Evolutionary conservation across 805 yeast species (phyloP), one percentile per base, ranked within the genome.

Genomic region (Maudiozyma saulgeensis): DNA sequence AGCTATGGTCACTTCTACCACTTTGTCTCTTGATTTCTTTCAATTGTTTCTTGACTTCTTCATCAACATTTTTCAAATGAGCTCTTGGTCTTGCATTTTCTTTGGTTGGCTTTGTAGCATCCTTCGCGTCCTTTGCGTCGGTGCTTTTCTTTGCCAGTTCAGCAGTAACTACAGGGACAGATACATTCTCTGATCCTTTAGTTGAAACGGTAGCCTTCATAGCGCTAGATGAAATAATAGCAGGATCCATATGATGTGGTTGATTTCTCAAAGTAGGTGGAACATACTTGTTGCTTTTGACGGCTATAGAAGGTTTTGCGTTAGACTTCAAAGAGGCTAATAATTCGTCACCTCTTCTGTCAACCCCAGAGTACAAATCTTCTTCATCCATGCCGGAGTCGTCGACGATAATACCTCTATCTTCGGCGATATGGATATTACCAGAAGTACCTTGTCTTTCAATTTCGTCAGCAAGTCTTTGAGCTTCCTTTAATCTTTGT

Each of bases 351-450:
- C 68, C 68, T 52, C 68, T 61, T 60, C 93, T 78, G 51, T 77
- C 81, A 43, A 89, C 99, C 46, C 97, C 97, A 4, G 96, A 88
- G 63, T 90, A 93, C 67, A 86, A 86, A 66, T 90, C 96, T 67
- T 93, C 99, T 69, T 93, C 99, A 67, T 93, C 98, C 56, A 87
- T 56, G 16, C 95, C 96, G 51, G 85, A 78, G 61, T 87, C 96
- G 63, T 87, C 96, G 38, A 84, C 77, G 16, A 65, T 60, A 15
- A 80, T 53, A 25, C 96, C 96, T 65, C 99, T 80, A 67, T 91
- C 99, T 64, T 91, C 99, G 53, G 95, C 91, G 25, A 90, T 54
- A 64, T 93, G 98, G 28, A 78, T 69, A 61, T 87, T 89, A 26
- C 83, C 84, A 23, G 82, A 75, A 47, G 73, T 63, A 6, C 76